These are phyloP conservation scores for Medicago ruthenica DNA, from an alignment of 306 rosid species.

Conservation along the genomic window DNA sequence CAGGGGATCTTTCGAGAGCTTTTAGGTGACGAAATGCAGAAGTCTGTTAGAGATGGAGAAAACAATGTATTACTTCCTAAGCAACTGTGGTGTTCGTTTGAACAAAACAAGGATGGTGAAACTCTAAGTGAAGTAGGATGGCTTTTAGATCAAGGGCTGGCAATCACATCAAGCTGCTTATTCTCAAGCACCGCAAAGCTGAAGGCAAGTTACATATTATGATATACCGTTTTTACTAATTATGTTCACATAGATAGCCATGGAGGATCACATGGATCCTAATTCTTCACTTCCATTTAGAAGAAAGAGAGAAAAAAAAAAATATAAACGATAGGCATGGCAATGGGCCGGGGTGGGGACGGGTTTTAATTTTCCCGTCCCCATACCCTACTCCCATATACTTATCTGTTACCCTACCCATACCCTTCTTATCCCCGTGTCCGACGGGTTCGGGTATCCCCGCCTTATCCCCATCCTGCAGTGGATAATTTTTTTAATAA, in stretches of 20 bases:
- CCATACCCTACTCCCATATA: too few species aligned
- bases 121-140: conserved; percentile 83
- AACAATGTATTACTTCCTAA: conserved; percentile 76
- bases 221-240: conserved; percentile 18
- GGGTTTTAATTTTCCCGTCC: too few species aligned
- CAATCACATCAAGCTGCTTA: conserved; percentile 78
- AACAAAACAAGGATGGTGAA: conserved; percentile 60
- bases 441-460: too few species aligned
- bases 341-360: too few species aligned
- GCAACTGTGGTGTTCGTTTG: conserved; percentile 86
- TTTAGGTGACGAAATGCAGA: conserved; percentile 44
- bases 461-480: too few species aligned
- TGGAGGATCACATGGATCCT: not conserved
- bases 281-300: not conserved
- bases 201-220: conserved; percentile 66
- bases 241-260: conserved; percentile 20
- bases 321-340: too few species aligned
- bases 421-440: too few species aligned
- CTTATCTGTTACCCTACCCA: too few species aligned
- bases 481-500: too few species aligned
- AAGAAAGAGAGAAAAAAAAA: not conserved
- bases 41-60: conserved; percentile 63
- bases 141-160: conserved; percentile 72
- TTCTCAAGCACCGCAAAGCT: conserved; percentile 65
- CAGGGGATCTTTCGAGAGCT: conserved; percentile 64